Conservation (phyloP, 805 yeast species). For the Debaryomyces maramus region DNA sequence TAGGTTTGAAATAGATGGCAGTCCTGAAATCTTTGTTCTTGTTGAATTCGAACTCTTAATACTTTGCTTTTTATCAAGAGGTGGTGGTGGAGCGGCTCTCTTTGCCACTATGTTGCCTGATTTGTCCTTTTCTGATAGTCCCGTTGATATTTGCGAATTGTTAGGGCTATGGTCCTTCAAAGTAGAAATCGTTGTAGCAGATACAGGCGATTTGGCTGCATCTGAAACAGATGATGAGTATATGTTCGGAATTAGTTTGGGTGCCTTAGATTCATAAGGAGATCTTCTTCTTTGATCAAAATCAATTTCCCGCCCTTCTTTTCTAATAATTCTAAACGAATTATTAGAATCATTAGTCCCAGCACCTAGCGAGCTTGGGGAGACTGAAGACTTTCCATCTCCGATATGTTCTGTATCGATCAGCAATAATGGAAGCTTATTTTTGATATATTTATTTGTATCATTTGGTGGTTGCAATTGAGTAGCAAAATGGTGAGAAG, state of each 20-base stretch:
- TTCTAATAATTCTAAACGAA: slow-evolving; percentile 67
- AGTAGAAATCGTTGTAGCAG: slow-evolving; percentile 35
- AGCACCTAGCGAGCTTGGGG: slow-evolving; percentile 2
- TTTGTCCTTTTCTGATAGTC: slow-evolving; percentile 8
- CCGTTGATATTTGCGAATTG: background rate
- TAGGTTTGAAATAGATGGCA: slow-evolving; percentile 7
- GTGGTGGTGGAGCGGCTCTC: slow-evolving; percentile 73
- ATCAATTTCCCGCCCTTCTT: slow-evolving; percentile 71
- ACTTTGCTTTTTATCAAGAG: slow-evolving; percentile 25
- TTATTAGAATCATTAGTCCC: slow-evolving; percentile 14
- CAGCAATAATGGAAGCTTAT: slow-evolving; percentile 15
- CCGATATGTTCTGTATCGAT: slow-evolving; percentile 14
- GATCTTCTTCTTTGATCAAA: slow-evolving; percentile 78
- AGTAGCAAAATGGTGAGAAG: slow-evolving; percentile 13
- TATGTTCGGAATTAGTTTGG: slow-evolving; percentile 39
- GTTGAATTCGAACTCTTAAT: slow-evolving; percentile 6
- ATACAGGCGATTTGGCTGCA: slow-evolving; percentile 31
- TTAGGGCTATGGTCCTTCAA: slow-evolving; percentile 17
- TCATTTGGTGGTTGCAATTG: slow-evolving; percentile 14
- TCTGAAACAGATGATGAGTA: slow-evolving; percentile 33
- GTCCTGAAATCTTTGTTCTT: slow-evolving; percentile 1
- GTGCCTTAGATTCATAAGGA: slow-evolving; percentile 56
- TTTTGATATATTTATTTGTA: slow-evolving; percentile 4
- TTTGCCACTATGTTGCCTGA: slow-evolving; percentile 55
- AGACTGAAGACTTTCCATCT: slow-evolving; percentile 4